Percentiles rank a stretch among this genome's conserved stretches.
Conservation (phyloP, 2,329 filamentous ascomycete species). For the Emericellopsis cladophorae region DNA sequence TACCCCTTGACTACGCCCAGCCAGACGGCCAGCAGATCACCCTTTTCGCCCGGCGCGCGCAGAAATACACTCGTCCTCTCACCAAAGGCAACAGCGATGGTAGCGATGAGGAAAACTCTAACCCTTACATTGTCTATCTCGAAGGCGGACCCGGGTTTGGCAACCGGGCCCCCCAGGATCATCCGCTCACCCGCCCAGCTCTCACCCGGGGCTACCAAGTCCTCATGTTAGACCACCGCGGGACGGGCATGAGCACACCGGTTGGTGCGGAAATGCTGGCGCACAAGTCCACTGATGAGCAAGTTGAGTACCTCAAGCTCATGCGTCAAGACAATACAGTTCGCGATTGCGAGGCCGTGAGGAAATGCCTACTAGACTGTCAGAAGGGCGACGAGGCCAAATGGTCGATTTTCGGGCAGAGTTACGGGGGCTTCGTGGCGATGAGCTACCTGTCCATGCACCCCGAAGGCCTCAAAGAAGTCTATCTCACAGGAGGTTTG, state of each 20-base stretch:
- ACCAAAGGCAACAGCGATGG: conserved; percentile 20
- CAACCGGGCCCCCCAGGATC: conserved; percentile 61
- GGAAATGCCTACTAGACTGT: conserved; percentile 57
- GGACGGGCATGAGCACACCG: conserved; percentile 74
- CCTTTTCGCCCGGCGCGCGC: conserved; percentile 66
- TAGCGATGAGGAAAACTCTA: conserved; percentile 8
- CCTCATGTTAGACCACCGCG: conserved; percentile 80
- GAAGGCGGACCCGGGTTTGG: conserved; percentile 79
- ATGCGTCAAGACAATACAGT: conserved; percentile 90
- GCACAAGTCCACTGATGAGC: conserved; percentile 30
- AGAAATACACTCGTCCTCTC: conserved; percentile 51
- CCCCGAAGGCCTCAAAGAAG: conserved; percentile 67
- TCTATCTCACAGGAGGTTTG: conserved; percentile 74
- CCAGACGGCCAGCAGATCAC: conserved; percentile 49
- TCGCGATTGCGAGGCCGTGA: conserved; percentile 75
- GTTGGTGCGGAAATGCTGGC: conserved; percentile 62
- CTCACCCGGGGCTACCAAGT: conserved; percentile 78
- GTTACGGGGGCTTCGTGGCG: conserved; percentile 80
- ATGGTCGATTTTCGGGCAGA: conserved; percentile 84
- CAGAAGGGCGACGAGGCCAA: conserved; percentile 58
- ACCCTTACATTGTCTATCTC: conserved; percentile 56
- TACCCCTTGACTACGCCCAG: conserved; percentile 66
- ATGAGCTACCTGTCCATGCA: conserved; percentile 75
- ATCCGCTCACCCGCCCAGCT: conserved; percentile 53
- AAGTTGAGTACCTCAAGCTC: conserved; percentile 68